A percentile compares a stretch with the other conserved stretches of the same genome.
Evolutionary conservation across 1,284 basidiomycete species (phyloP).

Genomic region (Volvariella surrecta): DNA sequence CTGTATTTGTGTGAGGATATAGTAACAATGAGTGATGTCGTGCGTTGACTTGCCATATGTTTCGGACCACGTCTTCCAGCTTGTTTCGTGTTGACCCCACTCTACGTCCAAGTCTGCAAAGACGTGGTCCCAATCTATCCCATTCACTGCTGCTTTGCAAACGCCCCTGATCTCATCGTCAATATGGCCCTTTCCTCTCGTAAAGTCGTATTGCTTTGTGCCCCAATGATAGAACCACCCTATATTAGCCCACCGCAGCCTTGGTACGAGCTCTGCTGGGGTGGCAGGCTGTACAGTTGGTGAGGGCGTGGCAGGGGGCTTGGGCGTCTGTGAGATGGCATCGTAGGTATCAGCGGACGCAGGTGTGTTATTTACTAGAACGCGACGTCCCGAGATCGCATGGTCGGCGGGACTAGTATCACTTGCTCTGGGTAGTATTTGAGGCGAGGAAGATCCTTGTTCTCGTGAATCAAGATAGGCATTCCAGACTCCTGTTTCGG

Average conservation of each 20-base stretch:
- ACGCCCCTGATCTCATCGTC: slow-evolving; percentile 43
- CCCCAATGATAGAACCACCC: slow-evolving; percentile 93
- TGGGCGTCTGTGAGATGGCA: slow-evolving; percentile 38
- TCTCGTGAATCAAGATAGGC: slow-evolving; percentile 32
- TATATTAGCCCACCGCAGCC: slow-evolving; percentile 87
- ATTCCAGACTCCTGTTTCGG: slow-evolving; percentile 67
- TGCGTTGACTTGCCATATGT: slow-evolving; percentile 56
- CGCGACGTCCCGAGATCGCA: slow-evolving; percentile 39
- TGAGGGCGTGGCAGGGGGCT: slow-evolving; percentile 52
- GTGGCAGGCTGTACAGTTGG: slow-evolving; percentile 35
- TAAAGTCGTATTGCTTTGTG: slow-evolving; percentile 85
- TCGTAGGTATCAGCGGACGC: slow-evolving; percentile 43
- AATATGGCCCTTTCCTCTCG: slow-evolving; percentile 54
- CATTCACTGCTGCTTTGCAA: slow-evolving; percentile 53
- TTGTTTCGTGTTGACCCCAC: slow-evolving; percentile 45
- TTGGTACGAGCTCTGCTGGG: slow-evolving; percentile 50
- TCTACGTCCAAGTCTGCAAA: slow-evolving; percentile 34
- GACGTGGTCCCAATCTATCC: slow-evolving; percentile 63
- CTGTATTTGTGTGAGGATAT: slow-evolving; percentile 26
- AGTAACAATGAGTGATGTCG: background rate
- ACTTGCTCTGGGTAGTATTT: slow-evolving; percentile 31
- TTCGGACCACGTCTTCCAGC: slow-evolving; percentile 65
- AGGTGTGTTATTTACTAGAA: slow-evolving; percentile 60
- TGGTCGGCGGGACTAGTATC: slow-evolving; percentile 14
- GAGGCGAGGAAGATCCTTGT: slow-evolving; percentile 20